Conservation (phyloP, 768 basidiomycete species). For the Pleurotus citrinopileatus region DNA sequence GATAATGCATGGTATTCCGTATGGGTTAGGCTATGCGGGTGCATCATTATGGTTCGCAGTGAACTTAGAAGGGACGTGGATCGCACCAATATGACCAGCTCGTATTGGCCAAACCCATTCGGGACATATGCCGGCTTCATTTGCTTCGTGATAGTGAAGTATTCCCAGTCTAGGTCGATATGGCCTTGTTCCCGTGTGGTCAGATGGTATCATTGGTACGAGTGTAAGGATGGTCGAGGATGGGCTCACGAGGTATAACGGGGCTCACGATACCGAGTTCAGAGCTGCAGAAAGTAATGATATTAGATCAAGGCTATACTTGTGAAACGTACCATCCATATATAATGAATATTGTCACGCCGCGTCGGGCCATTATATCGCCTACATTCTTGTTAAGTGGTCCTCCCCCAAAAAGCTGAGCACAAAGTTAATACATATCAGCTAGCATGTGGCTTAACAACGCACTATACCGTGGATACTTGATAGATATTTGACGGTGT, state of each 20-base stretch:
- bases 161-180: slow-evolving; percentile 29
- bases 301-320: too few relatives aligned
- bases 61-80: background rate
- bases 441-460: slow-evolving; percentile 8
- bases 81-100: slow-evolving; percentile 34
- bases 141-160: slow-evolving; percentile 23
- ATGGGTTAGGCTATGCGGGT: slow-evolving; percentile 14
- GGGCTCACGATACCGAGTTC: slow-evolving; percentile 14
- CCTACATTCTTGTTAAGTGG: slow-evolving; percentile 33
- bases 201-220: background rate
- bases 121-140: slow-evolving; percentile 25
- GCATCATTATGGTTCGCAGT: background rate
- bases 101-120: slow-evolving; percentile 30
- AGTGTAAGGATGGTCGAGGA: background rate
- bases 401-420: slow-evolving; percentile 34
- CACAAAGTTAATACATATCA: background rate
- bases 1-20: slow-evolving; percentile 18
- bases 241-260: slow-evolving; percentile 14
- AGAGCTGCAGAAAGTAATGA: too few relatives aligned
- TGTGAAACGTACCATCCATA: slow-evolving; percentile 38
- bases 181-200: too few relatives aligned
- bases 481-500: slow-evolving; percentile 18
- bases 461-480: slow-evolving; percentile 28
- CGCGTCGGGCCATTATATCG: slow-evolving; percentile 27
- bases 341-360: slow-evolving; percentile 25